These are phyloP conservation scores for Rhinocladiella mackenziei DNA, from an alignment of 2,329 filamentous ascomycete genomes.

Conservation along the genomic window DNA sequence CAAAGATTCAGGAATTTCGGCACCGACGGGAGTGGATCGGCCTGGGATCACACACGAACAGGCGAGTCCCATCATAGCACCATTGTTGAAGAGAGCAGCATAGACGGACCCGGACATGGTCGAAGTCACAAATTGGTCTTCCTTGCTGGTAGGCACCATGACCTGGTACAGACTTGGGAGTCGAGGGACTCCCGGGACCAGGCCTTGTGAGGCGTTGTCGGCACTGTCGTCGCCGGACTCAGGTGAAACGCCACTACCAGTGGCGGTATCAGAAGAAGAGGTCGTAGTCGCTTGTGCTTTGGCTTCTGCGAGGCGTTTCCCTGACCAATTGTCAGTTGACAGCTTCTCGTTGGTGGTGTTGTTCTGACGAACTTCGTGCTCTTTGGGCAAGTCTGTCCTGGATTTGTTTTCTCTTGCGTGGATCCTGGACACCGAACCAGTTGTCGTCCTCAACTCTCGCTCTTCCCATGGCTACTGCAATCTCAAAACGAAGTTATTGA, in stretches of 20 bases:
- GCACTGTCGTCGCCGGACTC: too few relatives aligned
- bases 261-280: too few relatives aligned
- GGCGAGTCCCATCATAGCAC: slow-evolving; percentile 14
- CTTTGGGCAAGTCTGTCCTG: slow-evolving; percentile 40
- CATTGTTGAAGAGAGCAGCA: slow-evolving; percentile 14
- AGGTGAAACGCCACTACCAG: too few relatives aligned
- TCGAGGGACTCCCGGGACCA: slow-evolving; percentile 1
- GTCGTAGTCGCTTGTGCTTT: too few relatives aligned
- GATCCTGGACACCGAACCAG: slow-evolving; percentile 36
- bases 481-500: too few relatives aligned
- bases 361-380: slow-evolving; percentile 34
- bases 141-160: slow-evolving; percentile 1
- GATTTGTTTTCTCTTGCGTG: slow-evolving; percentile 39
- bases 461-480: slow-evolving; percentile 14
- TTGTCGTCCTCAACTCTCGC: slow-evolving; percentile 16
- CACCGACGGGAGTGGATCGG: slow-evolving; percentile 4
- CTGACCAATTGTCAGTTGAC: slow-evolving; percentile 2
- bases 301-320: slow-evolving; percentile 13
- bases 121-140: background rate
- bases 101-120: slow-evolving; percentile 7
- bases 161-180: background rate
- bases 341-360: background rate
- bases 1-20: slow-evolving; percentile 10
- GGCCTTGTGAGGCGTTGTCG: too few relatives aligned
- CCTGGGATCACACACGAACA: slow-evolving; percentile 1